These are phyloP conservation scores for Chlorokybus atmophyticus DNA, from an alignment of 139 green algal species.

Conservation along the genomic window DNA sequence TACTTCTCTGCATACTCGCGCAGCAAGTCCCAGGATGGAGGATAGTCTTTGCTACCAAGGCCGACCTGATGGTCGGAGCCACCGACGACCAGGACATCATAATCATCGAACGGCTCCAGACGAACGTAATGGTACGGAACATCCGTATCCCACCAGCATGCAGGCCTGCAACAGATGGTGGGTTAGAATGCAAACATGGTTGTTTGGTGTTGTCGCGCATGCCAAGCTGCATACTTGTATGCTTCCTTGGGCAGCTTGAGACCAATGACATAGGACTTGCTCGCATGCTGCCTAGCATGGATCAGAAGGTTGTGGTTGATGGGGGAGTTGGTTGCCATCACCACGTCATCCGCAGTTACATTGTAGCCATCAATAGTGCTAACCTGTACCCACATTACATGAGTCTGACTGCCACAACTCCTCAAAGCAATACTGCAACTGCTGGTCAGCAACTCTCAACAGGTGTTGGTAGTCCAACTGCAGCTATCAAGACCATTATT, in stretches of 20 bases:
- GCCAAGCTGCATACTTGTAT: constrained; percentile 1
- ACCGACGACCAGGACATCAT: constrained; percentile 44
- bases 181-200: not conserved
- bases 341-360: constrained; percentile 24
- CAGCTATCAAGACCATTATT: too few species aligned
- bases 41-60: constrained; percentile 32
- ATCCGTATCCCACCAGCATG: constrained; percentile 47
- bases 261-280: constrained; percentile 40
- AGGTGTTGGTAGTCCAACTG: too few species aligned
- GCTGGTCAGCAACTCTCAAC: too few species aligned
- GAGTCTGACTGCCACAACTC: too few species aligned
- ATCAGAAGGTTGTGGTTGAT: constrained; percentile 53
- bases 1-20: constrained; percentile 27
- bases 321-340: constrained; percentile 51
- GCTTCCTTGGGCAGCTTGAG: constrained; percentile 26
- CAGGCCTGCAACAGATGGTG: constrained; percentile 17
- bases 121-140: constrained; percentile 50
- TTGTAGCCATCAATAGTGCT: too few species aligned
- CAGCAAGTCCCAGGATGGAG: constrained; percentile 35
- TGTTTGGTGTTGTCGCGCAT: not conserved
- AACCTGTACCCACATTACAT: constrained; percentile 13
- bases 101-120: constrained; percentile 28
- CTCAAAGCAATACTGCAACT: too few species aligned
- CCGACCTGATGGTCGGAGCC: constrained; percentile 24
- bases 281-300: constrained; percentile 41